These are phyloP conservation scores for Nidularia pulvinata DNA, from an alignment of 768 basidiomycete genomes.

Conservation along the genomic window DNA sequence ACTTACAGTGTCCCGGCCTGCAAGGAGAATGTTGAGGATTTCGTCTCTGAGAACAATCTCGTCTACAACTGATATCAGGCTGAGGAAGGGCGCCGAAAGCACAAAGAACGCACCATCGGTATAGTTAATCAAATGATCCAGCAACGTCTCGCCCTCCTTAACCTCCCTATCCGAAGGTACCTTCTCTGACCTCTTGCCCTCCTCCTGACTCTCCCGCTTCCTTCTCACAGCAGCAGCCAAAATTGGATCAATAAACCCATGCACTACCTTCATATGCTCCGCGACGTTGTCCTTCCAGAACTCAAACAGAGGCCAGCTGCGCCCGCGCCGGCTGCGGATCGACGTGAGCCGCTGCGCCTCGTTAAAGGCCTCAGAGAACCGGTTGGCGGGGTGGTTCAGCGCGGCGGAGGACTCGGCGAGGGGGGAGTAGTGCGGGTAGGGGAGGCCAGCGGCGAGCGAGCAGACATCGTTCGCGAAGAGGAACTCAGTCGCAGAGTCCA, in stretches of 20 bases:
- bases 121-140: conserved; percentile 51
- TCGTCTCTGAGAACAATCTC: too few species aligned
- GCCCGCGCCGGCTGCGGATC: conserved; percentile 35
- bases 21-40: background rate
- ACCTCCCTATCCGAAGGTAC: conserved; percentile 11
- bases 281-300: conserved; percentile 47
- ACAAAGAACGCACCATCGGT: conserved; percentile 42
- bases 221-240: conserved; percentile 42
- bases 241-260: conserved; percentile 53
- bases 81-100: conserved; percentile 26
- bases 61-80: conserved; percentile 27
- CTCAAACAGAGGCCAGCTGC: conserved; percentile 51
- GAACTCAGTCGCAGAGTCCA: conserved; percentile 61
- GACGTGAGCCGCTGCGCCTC: conserved; percentile 13
- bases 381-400: conserved; percentile 27
- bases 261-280: conserved; percentile 43
- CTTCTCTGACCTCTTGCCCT: conserved; percentile 5
- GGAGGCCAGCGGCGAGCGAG: conserved; percentile 44
- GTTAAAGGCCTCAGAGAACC: conserved; percentile 49
- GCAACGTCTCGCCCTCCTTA: conserved; percentile 41
- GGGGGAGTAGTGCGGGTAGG: conserved; percentile 38
- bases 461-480: conserved; percentile 49
- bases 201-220: conserved; percentile 20
- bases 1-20: background rate
- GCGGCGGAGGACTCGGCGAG: conserved; percentile 10